Conservation (phyloP, 768 basidiomycete species). For the Russula ochroleuca region DNA sequence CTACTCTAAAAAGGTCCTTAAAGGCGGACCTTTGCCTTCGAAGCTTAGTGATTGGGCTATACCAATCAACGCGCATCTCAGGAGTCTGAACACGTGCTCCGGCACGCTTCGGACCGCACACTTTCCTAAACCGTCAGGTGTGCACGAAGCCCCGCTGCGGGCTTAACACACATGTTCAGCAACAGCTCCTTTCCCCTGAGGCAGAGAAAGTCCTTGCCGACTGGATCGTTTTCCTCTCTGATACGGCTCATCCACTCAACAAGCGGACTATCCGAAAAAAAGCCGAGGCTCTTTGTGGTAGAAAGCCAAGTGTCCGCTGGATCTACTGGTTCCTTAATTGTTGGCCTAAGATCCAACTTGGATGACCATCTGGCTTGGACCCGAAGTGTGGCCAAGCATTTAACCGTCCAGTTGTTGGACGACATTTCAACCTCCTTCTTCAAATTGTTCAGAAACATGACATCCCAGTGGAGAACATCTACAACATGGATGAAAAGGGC, state of each 20-base stretch:
- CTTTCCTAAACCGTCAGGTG: too few relatives aligned
- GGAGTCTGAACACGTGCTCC: too few relatives aligned
- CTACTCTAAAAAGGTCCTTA: too few relatives aligned
- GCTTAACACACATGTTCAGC: too few relatives aligned
- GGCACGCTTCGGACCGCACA: too few relatives aligned
- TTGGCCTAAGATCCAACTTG: constrained; percentile 28
- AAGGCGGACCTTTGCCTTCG: too few relatives aligned
- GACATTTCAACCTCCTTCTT: constrained; percentile 10
- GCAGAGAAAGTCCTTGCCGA: neutral
- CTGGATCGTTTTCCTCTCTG: neutral
- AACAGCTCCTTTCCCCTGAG: neutral
- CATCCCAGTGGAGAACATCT: too few relatives aligned
- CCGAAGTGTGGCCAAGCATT: constrained; percentile 36
- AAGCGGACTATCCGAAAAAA: neutral
- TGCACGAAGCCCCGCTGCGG: too few relatives aligned
- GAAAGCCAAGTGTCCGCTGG: too few relatives aligned
- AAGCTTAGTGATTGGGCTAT: too few relatives aligned
- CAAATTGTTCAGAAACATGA: constrained; percentile 1
- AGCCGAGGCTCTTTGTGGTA: neutral
- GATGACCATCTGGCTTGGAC: constrained; percentile 34
- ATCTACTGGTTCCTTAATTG: too few relatives aligned
- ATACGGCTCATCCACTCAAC: neutral
- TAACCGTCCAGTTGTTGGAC: constrained; percentile 30
- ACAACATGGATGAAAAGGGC: neutral
- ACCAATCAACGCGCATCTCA: too few relatives aligned